Conservation (phyloP, 805 yeast genomes). For the Candida takata region DNA sequence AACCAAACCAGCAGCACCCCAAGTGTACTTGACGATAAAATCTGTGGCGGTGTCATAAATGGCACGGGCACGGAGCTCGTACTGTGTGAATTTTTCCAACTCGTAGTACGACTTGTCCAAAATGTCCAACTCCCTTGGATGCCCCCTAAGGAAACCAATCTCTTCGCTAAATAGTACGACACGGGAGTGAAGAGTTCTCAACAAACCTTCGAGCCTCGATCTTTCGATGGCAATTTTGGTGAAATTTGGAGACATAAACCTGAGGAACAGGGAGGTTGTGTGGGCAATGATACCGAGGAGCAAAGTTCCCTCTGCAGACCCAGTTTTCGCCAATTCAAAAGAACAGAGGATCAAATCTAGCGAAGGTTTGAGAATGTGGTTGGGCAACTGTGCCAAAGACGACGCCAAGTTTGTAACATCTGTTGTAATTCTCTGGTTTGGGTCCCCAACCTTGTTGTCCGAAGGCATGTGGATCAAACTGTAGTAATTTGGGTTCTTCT, state of each 20-base stretch:
- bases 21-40: slow-evolving; percentile 81
- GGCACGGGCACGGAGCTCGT: slow-evolving; percentile 69
- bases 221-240: slow-evolving; percentile 70
- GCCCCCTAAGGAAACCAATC: slow-evolving; percentile 79
- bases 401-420: slow-evolving; percentile 70
- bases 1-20: slow-evolving; percentile 93
- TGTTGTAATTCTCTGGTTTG: slow-evolving; percentile 77
- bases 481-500: slow-evolving; percentile 60
- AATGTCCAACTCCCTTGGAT: slow-evolving; percentile 66
- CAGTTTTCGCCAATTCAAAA: slow-evolving; percentile 48
- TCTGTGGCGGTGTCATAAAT: slow-evolving; percentile 80
- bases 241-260: slow-evolving; percentile 83
- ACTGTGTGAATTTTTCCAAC: slow-evolving; percentile 67
- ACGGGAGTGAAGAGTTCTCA: slow-evolving; percentile 76
- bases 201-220: slow-evolving; percentile 78
- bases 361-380: slow-evolving; percentile 78
- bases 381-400: slow-evolving; percentile 67
- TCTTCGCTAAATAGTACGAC: slow-evolving; percentile 77
- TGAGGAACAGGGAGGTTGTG: slow-evolving; percentile 64
- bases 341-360: slow-evolving; percentile 77
- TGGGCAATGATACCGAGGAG: slow-evolving; percentile 76
- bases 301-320: slow-evolving; percentile 65
- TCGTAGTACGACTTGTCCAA: slow-evolving; percentile 78
- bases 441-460: slow-evolving; percentile 48
- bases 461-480: slow-evolving; percentile 56